Percentiles rank a stretch among this genome's conserved stretches.
phyloP scores from a whole-genome alignment of 2,329 filamentous ascomycete genomes.

The Phialocephala sp. region DNA sequence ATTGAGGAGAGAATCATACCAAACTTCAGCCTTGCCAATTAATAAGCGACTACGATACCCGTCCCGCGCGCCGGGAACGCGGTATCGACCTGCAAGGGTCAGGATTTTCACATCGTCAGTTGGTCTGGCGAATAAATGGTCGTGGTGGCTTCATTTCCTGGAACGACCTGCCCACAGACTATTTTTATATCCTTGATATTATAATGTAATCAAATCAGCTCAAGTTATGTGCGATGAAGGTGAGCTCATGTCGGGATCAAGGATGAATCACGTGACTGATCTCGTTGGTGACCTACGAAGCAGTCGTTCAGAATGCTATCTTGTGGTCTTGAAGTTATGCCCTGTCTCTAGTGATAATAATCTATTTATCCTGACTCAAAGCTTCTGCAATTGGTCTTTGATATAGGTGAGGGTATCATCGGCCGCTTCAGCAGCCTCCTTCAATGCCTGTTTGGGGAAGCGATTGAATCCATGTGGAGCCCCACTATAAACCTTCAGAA shows the following conservation, averaged over 20 bases:
- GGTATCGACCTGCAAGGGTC: not conserved
- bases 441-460: constrained; percentile 26
- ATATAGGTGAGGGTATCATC: constrained; percentile 33
- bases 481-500: constrained; percentile 60
- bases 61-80: not conserved
- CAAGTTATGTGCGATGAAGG: too few relatives aligned
- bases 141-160: not conserved
- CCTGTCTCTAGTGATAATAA: not conserved
- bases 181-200: too few relatives aligned
- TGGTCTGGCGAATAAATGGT: not conserved
- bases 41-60: not conserved
- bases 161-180: not conserved
- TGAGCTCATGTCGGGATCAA: too few relatives aligned
- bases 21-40: not conserved
- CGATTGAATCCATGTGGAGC: constrained; percentile 57
- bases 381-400: constrained; percentile 21
- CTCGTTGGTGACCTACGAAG: too few relatives aligned
- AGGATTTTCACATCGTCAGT: too few relatives aligned
- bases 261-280: too few relatives aligned
- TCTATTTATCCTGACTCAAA: not conserved
- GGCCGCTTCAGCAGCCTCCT: constrained; percentile 29
- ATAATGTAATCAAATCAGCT: too few relatives aligned
- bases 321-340: not conserved
- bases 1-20: not conserved
- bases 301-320: not conserved